Conservation (phyloP, 768 basidiomycete genomes). For the Filobasidium wieringae region DNA sequence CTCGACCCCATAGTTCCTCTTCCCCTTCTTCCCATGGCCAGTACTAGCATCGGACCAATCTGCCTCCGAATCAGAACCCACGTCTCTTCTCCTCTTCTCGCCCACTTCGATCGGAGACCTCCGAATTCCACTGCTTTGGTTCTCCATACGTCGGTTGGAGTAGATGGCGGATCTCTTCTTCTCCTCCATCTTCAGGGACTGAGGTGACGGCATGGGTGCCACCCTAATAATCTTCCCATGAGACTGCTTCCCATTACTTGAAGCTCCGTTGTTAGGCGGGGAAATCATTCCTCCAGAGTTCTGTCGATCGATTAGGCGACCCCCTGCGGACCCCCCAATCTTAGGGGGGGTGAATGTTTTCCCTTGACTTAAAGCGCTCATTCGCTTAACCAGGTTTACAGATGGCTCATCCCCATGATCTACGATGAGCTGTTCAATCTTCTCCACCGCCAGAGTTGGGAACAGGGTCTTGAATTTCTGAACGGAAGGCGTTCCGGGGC, state of each 20-base stretch:
- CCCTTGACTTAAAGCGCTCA: background rate
- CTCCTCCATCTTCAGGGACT: background rate
- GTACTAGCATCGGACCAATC: conserved; percentile 24
- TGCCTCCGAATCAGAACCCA: conserved; percentile 23
- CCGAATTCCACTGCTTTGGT: background rate
- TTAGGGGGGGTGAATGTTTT: background rate
- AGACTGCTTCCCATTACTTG: no score
- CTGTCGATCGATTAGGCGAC: no score
- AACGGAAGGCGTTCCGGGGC: background rate
- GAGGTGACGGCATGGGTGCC: background rate
- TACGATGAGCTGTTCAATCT: conserved; percentile 5
- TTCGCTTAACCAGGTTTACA: background rate
- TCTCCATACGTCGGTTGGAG: conserved; percentile 18
- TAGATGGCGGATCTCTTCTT: conserved; percentile 34
- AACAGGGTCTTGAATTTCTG: background rate
- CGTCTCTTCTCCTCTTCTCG: conserved; percentile 23
- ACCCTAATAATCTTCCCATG: background rate
- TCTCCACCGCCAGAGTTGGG: background rate
- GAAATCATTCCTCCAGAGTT: no score
- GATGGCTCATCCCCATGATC: background rate
- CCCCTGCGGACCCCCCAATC: no score
- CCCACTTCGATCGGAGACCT: background rate
- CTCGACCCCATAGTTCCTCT: conserved; percentile 14
- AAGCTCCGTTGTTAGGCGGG: no score
- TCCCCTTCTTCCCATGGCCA: conserved; percentile 21